Percentiles rank a stretch among this genome's conserved stretches.
phyloP scores from a whole-genome alignment of 768 basidiomycete genomes.

The Saitozyma sp. region DNA sequence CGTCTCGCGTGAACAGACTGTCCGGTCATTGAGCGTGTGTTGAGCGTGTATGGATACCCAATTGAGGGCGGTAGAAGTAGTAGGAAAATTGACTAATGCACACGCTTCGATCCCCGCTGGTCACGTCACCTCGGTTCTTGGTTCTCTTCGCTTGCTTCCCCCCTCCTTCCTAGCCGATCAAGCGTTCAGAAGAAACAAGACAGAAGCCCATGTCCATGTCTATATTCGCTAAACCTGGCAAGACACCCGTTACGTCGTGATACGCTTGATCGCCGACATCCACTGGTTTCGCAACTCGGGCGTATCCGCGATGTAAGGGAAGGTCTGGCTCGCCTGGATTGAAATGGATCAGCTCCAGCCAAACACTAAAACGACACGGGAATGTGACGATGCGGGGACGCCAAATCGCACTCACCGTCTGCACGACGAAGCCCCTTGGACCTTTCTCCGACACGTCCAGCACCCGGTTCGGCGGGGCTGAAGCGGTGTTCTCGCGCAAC shows the following conservation, averaged over 20 bases:
- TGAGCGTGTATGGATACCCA: too few relatives aligned
- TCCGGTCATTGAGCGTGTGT: too few relatives aligned
- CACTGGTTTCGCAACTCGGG: constrained; percentile 26
- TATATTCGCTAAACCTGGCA: background rate
- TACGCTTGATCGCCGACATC: constrained; percentile 18
- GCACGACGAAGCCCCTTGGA: constrained; percentile 38
- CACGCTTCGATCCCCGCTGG: too few relatives aligned
- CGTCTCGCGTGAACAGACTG: too few relatives aligned
- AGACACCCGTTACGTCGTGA: background rate
- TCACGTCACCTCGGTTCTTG: too few relatives aligned
- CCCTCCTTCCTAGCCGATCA: too few relatives aligned
- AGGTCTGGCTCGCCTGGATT: constrained; percentile 18
- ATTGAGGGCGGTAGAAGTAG: too few relatives aligned
- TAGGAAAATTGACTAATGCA: too few relatives aligned
- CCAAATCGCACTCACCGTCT: constrained; percentile 35
- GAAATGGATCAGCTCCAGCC: background rate
- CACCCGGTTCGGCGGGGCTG: constrained; percentile 20
- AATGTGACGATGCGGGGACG: background rate
- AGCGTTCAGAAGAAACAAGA: too few relatives aligned
- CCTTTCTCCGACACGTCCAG: constrained; percentile 36
- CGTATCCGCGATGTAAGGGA: constrained; percentile 27
- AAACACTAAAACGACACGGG: background rate
- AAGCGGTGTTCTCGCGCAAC: background rate
- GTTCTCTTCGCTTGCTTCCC: too few relatives aligned
- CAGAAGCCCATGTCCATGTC: background rate